Conservation (phyloP, 257 asterid species). For the Galeopsis tetrahit region DNA sequence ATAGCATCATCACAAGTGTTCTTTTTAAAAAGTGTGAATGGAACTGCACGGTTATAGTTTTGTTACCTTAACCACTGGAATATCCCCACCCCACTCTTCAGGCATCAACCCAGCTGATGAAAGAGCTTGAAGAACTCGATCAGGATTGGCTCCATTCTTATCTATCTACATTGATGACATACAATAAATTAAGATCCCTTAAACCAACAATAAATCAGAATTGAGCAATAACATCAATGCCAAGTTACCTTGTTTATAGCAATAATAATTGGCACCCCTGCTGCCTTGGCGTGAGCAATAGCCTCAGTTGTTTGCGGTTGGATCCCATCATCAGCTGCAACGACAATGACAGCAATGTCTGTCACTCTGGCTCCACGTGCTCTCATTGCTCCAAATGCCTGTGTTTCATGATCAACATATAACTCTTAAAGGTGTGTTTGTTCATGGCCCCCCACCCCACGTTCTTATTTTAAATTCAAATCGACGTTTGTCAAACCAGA, state of each 20-base stretch:
- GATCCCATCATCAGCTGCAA: conserved; percentile 98
- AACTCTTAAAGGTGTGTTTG: conserved; percentile 15
- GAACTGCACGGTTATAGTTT: conserved; percentile 34
- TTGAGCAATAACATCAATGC: conserved; percentile 11
- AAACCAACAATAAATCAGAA: conserved; percentile 25
- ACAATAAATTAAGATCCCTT: conserved; percentile 20
- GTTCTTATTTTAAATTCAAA: too few species aligned
- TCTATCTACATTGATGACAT: conserved; percentile 65
- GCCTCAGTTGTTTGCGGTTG: conserved; percentile 96
- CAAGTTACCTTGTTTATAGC: conserved; percentile 84
- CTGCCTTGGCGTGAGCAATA: conserved; percentile 96
- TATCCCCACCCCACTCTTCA: conserved; percentile 97
- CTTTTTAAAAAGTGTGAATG: conserved; percentile 28
- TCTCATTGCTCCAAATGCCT: conserved; percentile 99
- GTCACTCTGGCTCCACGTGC: conserved; percentile 99
- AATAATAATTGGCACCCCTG: conserved; percentile 84
- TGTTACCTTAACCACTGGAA: conserved; percentile 87
- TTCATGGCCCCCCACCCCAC: too few species aligned
- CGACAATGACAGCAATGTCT: conserved; percentile 92
- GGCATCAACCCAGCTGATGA: conserved; percentile 91
- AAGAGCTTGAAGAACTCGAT: conserved; percentile 88
- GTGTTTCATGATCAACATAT: conserved; percentile 24
- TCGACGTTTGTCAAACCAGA: too few species aligned
- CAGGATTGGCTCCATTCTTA: conserved; percentile 92
- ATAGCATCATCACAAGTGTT: conserved; percentile 30